A percentile compares a stretch with the other conserved stretches of the same genome.
Conservation (phyloP, 2,329 filamentous ascomycete genomes). For the Verticillium tricorpus region DNA sequence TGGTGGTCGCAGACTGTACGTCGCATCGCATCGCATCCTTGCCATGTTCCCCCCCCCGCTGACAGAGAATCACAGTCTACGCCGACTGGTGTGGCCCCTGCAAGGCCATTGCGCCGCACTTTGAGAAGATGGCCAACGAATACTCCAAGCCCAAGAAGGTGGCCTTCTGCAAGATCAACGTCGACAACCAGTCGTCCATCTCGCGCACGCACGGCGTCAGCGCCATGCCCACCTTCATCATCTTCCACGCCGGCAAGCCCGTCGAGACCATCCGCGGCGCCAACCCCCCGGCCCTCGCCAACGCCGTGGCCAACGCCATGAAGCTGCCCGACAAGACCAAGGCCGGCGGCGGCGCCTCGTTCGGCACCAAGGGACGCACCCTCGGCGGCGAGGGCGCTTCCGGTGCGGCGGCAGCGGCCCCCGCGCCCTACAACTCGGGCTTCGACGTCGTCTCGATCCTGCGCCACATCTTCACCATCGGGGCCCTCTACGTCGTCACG, state of each 20-base stretch:
- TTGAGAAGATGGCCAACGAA: constrained; percentile 76
- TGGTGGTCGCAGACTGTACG: constrained; percentile 90
- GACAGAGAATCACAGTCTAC: constrained; percentile 58
- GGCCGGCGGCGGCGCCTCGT: constrained; percentile 39
- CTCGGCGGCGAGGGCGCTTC: constrained; percentile 35
- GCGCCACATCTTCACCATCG: constrained; percentile 46
- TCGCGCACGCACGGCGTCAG: constrained; percentile 73
- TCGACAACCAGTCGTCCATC: constrained; percentile 75
- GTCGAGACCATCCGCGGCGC: constrained; percentile 78
- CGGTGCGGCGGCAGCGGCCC: constrained; percentile 17
- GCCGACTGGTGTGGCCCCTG: constrained; percentile 95
- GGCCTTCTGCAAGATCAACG: constrained; percentile 89
- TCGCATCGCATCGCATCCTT: constrained; percentile 15
- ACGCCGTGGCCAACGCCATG: constrained; percentile 68
- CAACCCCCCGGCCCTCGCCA: constrained; percentile 69
- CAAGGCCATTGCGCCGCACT: constrained; percentile 86
- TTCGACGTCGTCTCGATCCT: constrained; percentile 40
- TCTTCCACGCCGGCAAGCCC: constrained; percentile 72
- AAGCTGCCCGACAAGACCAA: constrained; percentile 43
- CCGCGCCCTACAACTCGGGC: constrained; percentile 13
- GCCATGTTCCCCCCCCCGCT: constrained; percentile 18
- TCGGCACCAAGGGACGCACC: constrained; percentile 52
- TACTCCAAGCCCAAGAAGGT: constrained; percentile 77
- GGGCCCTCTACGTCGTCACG: constrained; percentile 58
- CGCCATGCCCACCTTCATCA: constrained; percentile 91